Conservation (phyloP, 805 yeast species). For the Metschnikowia lachancei region DNA sequence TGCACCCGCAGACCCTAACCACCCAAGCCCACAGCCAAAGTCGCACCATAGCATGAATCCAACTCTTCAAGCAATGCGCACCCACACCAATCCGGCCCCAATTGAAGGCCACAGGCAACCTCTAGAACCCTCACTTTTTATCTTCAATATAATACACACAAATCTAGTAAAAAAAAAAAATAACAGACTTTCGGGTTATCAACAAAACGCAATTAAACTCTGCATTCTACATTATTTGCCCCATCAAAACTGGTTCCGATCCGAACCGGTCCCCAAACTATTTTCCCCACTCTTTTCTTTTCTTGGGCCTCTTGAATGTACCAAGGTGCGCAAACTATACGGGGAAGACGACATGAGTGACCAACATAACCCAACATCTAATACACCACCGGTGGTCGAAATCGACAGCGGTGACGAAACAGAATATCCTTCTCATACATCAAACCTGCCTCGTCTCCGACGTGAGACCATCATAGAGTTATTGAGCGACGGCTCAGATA, state of each 20-base stretch:
- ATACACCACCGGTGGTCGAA: conserved; percentile 17
- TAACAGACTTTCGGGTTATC: too few species aligned
- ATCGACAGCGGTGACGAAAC: conserved; percentile 16
- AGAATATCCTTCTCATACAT: not conserved
- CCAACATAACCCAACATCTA: conserved; percentile 8
- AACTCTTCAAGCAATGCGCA: too few species aligned
- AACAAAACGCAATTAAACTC: too few species aligned
- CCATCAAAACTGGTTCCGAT: too few species aligned
- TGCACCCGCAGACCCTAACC: not conserved
- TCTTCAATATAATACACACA: too few species aligned
- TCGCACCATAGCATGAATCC: too few species aligned
- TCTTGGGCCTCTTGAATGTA: not conserved
- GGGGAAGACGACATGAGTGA: conserved; percentile 11
- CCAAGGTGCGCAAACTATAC: not conserved
- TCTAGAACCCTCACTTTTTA: too few species aligned
- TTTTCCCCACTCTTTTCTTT: not conserved
- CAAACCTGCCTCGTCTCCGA: conserved; percentile 1
- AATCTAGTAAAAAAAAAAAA: too few species aligned
- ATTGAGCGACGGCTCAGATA: conserved; percentile 15
- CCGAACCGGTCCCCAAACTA: too few species aligned
- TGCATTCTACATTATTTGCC: too few species aligned
- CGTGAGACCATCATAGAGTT: conserved; percentile 15
- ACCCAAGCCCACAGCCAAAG: not conserved
- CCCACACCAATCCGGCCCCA: not conserved
- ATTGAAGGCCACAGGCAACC: too few species aligned